phyloP scores from a whole-genome alignment of 495 filamentous ascomycete genomes.

The Acidiella bohemica region DNA sequence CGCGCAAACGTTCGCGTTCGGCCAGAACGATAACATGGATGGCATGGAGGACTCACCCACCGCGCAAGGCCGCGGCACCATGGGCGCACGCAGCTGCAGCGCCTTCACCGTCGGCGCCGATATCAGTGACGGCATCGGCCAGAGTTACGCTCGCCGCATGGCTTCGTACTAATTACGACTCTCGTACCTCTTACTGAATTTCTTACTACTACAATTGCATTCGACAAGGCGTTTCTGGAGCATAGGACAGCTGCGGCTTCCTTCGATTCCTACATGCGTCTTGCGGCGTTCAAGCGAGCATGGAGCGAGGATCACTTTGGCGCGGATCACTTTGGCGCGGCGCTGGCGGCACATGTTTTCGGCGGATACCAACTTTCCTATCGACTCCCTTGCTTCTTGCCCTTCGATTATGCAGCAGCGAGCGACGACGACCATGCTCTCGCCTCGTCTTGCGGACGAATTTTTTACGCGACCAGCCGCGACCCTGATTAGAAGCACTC shows the following conservation, averaged over 20 bases:
- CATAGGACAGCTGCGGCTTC: not conserved
- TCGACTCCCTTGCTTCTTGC: not conserved
- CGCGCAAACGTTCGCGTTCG: constrained; percentile 90
- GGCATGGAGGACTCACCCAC: constrained; percentile 49
- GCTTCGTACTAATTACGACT: constrained; percentile 13
- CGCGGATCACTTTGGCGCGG: not conserved
- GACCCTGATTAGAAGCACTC: not conserved
- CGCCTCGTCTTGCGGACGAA: not conserved
- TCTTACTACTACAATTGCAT: constrained; percentile 1
- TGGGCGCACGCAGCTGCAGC: constrained; percentile 5
- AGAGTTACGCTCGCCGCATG: constrained; percentile 15
- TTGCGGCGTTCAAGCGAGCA: constrained; percentile 9
- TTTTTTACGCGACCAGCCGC: not conserved
- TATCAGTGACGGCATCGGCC: constrained; percentile 13
- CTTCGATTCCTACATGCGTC: not conserved
- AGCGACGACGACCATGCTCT: not conserved
- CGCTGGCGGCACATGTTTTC: not conserved
- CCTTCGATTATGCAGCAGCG: not conserved
- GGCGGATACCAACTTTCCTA: not conserved
- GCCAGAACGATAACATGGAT: constrained; percentile 43
- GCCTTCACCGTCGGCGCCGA: constrained; percentile 9
- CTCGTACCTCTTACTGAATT: not conserved
- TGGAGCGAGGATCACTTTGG: no score
- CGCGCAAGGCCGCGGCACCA: constrained; percentile 3
- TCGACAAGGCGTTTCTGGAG: constrained; percentile 6